phyloP scores from a whole-genome alignment of 345 rosid species.

The Lepidium aucheri region DNA sequence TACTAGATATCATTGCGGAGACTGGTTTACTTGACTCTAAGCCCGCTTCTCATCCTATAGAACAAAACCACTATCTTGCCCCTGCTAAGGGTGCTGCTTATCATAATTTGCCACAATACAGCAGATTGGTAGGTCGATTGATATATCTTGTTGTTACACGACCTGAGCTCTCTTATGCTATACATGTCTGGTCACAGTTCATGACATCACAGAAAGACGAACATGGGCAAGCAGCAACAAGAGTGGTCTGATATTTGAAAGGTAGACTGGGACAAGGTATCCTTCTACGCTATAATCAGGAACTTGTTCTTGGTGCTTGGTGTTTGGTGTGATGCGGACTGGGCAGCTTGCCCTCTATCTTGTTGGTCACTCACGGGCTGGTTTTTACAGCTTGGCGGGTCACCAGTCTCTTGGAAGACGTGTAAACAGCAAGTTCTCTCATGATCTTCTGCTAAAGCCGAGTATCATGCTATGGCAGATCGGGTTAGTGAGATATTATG shows the following conservation, averaged over 20 bases:
- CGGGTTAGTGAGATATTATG: no score
- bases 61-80: no score
- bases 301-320: neutral
- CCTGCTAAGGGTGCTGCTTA: no score
- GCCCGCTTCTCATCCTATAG: no score
- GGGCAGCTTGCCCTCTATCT: neutral
- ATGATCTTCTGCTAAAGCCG: neutral
- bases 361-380: accelerated
- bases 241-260: neutral
- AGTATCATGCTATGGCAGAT: neutral
- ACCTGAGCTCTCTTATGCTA: no score
- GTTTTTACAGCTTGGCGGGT: neutral
- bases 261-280: neutral
- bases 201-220: no score
- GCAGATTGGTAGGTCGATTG: no score
- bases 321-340: neutral
- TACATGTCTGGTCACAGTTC: no score
- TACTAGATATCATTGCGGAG: no score
- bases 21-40: no score
- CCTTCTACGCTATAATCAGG: neutral
- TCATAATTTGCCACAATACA: no score
- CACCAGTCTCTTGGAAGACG: accelerated
- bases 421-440: neutral
- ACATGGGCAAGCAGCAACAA: neutral
- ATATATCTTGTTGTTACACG: no score